These are phyloP conservation scores for Arthrobotrys iridis DNA, from an alignment of 2,329 filamentous ascomycete genomes.

Conservation along the genomic window DNA sequence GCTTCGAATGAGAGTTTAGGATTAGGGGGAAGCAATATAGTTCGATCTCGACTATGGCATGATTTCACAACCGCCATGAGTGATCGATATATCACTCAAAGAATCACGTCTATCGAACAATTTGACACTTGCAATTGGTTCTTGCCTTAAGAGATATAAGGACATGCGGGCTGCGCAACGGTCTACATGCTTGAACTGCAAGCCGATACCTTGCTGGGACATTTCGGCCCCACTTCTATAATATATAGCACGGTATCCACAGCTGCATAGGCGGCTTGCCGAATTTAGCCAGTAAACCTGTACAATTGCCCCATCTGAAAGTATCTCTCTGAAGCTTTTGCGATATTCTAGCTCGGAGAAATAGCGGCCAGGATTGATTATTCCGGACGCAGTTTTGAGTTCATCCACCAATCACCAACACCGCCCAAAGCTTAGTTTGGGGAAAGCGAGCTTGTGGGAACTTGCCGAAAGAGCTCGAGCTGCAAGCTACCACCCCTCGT, in stretches of 20 bases:
- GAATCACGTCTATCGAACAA: no score
- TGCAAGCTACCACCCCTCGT: conserved; percentile 40
- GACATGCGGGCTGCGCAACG: no score
- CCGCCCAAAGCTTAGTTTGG: not conserved
- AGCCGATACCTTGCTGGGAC: no score
- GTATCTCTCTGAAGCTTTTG: not conserved
- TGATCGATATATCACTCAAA: no score
- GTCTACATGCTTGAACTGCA: no score
- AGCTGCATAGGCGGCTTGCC: conserved; percentile 17
- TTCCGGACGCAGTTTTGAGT: conserved; percentile 41
- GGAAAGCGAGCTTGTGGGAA: conserved; percentile 30
- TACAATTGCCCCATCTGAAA: conserved; percentile 22
- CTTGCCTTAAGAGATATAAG: no score
- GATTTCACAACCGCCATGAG: no score
- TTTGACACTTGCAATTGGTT: no score
- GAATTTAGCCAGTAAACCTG: conserved; percentile 36
- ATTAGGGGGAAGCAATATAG: no score
- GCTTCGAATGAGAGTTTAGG: no score
- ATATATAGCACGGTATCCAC: not conserved
- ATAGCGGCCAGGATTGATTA: conserved; percentile 49
- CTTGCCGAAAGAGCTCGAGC: conserved; percentile 52
- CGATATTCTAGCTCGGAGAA: conserved; percentile 33
- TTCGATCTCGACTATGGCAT: no score
- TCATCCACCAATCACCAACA: conserved; percentile 51
- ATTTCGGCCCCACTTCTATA: not conserved